These are phyloP conservation scores for Yamadazyma spencermartinsiae DNA, from an alignment of 1,139 yeast species.

Conservation along the genomic window DNA sequence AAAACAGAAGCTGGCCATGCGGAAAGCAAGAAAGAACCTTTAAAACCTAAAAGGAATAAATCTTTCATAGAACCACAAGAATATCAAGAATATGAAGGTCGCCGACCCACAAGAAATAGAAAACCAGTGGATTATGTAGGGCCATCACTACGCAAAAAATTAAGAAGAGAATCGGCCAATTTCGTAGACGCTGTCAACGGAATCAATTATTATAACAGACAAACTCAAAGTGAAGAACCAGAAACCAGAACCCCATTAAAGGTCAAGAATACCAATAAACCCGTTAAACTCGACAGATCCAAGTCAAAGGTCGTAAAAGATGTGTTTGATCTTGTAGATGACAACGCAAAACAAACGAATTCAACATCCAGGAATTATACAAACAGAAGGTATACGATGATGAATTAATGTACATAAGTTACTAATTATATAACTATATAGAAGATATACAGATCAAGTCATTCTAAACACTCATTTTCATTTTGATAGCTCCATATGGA, in stretches of 20 bases:
- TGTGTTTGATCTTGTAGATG: constrained; percentile 8
- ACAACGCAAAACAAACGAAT: constrained; percentile 1
- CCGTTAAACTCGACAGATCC: constrained; percentile 4
- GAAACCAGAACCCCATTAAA: constrained; percentile 22
- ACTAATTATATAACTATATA: neutral
- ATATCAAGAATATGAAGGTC: too few species aligned
- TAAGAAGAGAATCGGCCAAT: constrained; percentile 67
- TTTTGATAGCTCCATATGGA: constrained; percentile 81
- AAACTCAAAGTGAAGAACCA: constrained; percentile 5
- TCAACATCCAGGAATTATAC: constrained; percentile 1
- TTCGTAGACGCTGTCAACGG: constrained; percentile 54
- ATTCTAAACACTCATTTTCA: constrained; percentile 73
- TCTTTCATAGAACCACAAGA: too few species aligned
- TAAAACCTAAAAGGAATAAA: too few species aligned
- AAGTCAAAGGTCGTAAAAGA: constrained; percentile 3
- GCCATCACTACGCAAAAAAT: constrained; percentile 66
- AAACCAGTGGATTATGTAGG: constrained; percentile 62
- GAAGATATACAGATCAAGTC: neutral
- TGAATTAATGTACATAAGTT: constrained; percentile 5
- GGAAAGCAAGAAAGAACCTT: too few species aligned
- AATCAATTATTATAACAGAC: constrained; percentile 1
- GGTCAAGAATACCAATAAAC: constrained; percentile 16
- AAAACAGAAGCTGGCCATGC: neutral
- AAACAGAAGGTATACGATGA: neutral
- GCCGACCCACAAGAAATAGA: constrained; percentile 16